Conservation (phyloP, 805 yeast genomes). For the Wickerhamiella dianesei region DNA sequence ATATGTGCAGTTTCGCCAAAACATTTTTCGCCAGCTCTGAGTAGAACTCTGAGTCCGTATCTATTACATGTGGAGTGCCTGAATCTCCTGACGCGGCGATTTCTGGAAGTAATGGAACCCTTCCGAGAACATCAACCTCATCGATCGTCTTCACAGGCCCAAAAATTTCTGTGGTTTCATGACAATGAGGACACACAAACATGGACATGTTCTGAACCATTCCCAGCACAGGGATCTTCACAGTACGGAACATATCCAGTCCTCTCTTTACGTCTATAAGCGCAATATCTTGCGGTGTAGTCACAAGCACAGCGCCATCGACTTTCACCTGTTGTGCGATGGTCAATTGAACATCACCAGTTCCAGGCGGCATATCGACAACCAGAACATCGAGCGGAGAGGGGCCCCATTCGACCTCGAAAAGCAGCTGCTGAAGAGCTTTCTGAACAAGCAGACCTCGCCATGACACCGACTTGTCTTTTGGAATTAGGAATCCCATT, state of each 20-base stretch:
- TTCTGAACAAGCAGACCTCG: constrained; percentile 79
- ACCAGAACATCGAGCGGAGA: constrained; percentile 46
- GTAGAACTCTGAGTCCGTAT: constrained; percentile 5
- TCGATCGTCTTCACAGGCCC: constrained; percentile 46
- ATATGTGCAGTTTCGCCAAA: background rate
- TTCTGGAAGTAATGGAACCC: constrained; percentile 49
- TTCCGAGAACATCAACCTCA: constrained; percentile 43
- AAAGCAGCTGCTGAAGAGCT: constrained; percentile 70
- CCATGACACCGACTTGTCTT: constrained; percentile 64
- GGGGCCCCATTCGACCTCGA: constrained; percentile 62
- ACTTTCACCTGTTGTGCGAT: constrained; percentile 65
- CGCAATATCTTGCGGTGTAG: constrained; percentile 81
- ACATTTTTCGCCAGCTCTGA: constrained; percentile 10
- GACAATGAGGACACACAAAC: constrained; percentile 62
- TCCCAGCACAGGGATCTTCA: constrained; percentile 59
- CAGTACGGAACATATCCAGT: constrained; percentile 60
- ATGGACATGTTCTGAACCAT: constrained; percentile 74
- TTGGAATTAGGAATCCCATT: constrained; percentile 66
- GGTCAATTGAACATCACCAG: constrained; percentile 77
- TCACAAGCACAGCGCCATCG: constrained; percentile 69
- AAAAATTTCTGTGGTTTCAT: constrained; percentile 59
- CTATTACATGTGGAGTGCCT: constrained; percentile 39
- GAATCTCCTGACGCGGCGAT: constrained; percentile 49
- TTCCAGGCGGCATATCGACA: constrained; percentile 83
- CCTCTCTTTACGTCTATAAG: constrained; percentile 70